Evolutionary conservation across 148 eudicot species (phyloP), one percentile per base, ranked within the genome.

Genomic region (Euryodendron excelsum): DNA sequence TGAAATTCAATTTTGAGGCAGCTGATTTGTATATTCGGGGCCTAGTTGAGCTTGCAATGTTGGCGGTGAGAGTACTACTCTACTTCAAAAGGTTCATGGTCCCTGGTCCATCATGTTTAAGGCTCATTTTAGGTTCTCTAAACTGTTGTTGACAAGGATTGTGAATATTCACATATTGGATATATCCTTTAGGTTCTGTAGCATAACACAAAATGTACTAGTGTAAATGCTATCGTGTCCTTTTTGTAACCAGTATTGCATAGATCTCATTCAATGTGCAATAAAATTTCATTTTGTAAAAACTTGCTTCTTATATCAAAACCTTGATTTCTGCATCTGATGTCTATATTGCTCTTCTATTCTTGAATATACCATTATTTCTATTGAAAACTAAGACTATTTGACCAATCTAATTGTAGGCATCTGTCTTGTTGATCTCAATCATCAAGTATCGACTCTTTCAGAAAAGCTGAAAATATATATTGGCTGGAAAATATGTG

Each of bases 181-280:
- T 23, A 44, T 62, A 8, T 20, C 23, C 58, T 75, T 47, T 47
- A 47, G 78, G 27, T 44, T 45, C 30, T 11, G 69, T 74, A 23
- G 28, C 39, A 23, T 37, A 45, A 44, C 58, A 28, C 30, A 41
- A 18, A 25, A 74, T 41, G 33, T 56, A 33, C 27, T 7, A 30
- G 27, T 74, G 68, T 59, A 60, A 74, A 59, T 74, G 67, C 14
- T 27, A 56, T 59, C n/a, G 23, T 73, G 20, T 17, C 33, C 76
- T 27, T 25, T 58, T 3, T 60, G 31, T 53, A 58, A 39, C 44
- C 33, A 0, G 31, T 56, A 8, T 6, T 3, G 50, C 23, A 37
- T 74, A 41, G 27, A 60, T 39, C n/a, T 56, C 13, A 45, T 27
- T 34, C 37, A 39, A 39, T 74, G 37, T 18, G 55, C 25, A 27